These are phyloP conservation scores for Paxillus ammoniavirescens DNA, from an alignment of 768 basidiomycete species.

Conservation along the genomic window DNA sequence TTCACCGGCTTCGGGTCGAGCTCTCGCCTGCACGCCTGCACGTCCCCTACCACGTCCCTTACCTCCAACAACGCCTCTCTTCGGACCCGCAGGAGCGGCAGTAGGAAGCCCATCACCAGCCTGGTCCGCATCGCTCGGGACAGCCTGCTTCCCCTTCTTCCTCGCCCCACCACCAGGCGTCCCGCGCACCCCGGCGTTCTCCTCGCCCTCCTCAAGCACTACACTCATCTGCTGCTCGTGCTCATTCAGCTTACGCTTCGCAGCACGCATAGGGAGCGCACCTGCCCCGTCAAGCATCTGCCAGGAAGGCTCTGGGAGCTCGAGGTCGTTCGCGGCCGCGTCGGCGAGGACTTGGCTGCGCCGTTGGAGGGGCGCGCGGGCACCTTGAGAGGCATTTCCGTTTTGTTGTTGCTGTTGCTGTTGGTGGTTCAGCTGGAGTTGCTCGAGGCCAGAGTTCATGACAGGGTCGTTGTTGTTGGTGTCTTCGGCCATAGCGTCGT, in stretches of 20 bases:
- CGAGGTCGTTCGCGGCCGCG: constrained; percentile 41
- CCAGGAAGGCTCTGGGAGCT: constrained; percentile 50
- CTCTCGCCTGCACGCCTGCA: constrained; percentile 13
- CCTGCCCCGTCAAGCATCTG: constrained; percentile 48
- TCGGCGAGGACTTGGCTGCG: constrained; percentile 47
- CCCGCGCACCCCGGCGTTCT: constrained; percentile 2
- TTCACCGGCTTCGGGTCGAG: constrained; percentile 27
- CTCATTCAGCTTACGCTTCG: constrained; percentile 38
- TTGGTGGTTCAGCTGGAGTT: constrained; percentile 31
- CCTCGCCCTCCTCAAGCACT: constrained; percentile 18
- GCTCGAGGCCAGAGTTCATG: constrained; percentile 32
- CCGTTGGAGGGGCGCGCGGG: constrained; percentile 38
- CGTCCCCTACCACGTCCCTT: constrained; percentile 19
- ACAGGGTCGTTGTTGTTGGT: constrained; percentile 16
- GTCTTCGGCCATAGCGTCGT: constrained; percentile 13
- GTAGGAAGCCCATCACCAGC: constrained; percentile 7
- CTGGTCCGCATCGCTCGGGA: constrained; percentile 13
- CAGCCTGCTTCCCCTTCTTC: constrained; percentile 24
- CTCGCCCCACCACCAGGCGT: constrained; percentile 10
- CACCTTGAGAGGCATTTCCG: background rate
- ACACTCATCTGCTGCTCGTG: constrained; percentile 28
- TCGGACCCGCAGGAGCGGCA: background rate
- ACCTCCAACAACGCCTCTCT: constrained; percentile 12
- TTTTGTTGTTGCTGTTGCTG: constrained; percentile 7
- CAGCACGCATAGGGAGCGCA: constrained; percentile 26